Base-by-base conservation (phyloP, 2,329 filamentous ascomycete species). In the Thelonectria blattea region DNA sequence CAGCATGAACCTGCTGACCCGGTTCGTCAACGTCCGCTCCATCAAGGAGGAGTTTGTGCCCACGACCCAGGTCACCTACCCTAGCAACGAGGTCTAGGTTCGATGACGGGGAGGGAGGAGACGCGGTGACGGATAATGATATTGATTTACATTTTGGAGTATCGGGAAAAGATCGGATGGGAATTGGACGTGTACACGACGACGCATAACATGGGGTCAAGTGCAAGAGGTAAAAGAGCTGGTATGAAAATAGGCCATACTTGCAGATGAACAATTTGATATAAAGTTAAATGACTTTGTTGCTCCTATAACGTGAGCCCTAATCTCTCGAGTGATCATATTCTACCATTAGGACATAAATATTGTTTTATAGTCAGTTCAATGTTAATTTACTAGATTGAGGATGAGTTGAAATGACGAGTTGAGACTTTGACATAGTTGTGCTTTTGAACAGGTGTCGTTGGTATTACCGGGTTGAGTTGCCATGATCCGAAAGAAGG, bases 31-130 rank as follows among this genome's bases (percentile, higher is more conserved):
- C 74, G 77, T 85, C 71, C 80, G 88, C 64, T 86, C 85, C 45
- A 84, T 91, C 71, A 91, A 91, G 85, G 90, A 93, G 81, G 90
- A 92, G 80, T 93, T 91, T 69, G 78, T 79, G 62, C 78, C 85
- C 3, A 88, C 85, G 34, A 82, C 83, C 34, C 80, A 82, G 74
- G 88, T 92, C 32, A 74, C 75, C 53, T 93, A 93, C 74, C 88
- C 88, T 18, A 91, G 89, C 78, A 92, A 92, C 75, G 88, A 89
- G 76, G 76, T 82, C 18, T 88, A 74, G 73, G 48, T 49, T 52
- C 45, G 41, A 48, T 49, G 34, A 14, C 10, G 22, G 39, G 12
- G 24, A 20, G 11, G 18, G 53, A 48, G 20, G n/a, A 22, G 42
- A 27, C n/a, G 37, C 30, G 46, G 47, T 50, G 24, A 43, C 45